Evolutionary conservation across 2,329 filamentous ascomycete species (phyloP), one percentile per base, ranked within the genome.

Genomic region (Ophiostoma sp.): DNA sequence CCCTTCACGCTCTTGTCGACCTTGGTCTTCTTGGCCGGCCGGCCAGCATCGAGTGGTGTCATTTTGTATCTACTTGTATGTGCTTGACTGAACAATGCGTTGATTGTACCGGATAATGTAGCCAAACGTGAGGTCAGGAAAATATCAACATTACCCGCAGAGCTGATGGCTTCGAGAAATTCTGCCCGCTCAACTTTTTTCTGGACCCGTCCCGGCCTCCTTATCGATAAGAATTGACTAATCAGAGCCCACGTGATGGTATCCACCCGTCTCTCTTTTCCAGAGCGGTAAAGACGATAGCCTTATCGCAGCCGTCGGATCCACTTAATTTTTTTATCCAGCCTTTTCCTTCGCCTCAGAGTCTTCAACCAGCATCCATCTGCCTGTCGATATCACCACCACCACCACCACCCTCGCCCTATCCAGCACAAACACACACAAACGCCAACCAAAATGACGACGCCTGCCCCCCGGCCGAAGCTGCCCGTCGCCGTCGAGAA

Each of bases 401-500:
- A 60, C 55, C n/a, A 58, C 11, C 40, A 42, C 16, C 12, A 52
- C 11, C 6, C 12, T 14, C 5, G 14, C 11, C 12, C 12, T 44
- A 18, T 52, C 7, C 52, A 41, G n/a, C 58, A 63, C 36, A 38
- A 36, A 18, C 6, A 18, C 62, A 18, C 1, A 5, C 16, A 52
- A 8, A 62, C 73, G 40, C 8, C 5, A 27, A n/a, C 1, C 18
- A 70, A 72, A 71, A 65, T 66, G 67, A 38, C 70, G 66, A 68
- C 71, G 66, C 81, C 81, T 16, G 41, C 67, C 45, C 65, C 55
- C 36, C 58, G 40, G 11, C 65, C 77, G 70, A 85, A 85, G 75
- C 81, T 87, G 69, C 84, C 87, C 62, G 83, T 90, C 71, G 85
- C 83, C 16, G 89, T 92, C 76, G 83, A 88, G 70, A 96, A 96